Conservation (phyloP, 1,284 basidiomycete species). For the Rhodotorula sp. region DNA sequence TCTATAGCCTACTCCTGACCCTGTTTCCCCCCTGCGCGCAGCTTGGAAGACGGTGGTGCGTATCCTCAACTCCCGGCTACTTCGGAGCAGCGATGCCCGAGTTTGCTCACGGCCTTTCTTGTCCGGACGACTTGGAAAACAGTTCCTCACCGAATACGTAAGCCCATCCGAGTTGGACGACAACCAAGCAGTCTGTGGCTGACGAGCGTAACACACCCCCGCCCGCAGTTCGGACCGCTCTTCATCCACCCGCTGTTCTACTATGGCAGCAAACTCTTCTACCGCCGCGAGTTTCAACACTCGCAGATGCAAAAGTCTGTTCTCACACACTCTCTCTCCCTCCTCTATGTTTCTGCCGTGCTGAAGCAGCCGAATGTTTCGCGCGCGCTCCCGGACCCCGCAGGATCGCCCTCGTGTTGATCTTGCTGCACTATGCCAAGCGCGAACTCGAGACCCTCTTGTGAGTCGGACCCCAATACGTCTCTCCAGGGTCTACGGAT, state of each 20-base stretch:
- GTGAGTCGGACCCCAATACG: too few species aligned
- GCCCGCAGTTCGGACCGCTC: constrained; percentile 75
- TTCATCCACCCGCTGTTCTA: constrained; percentile 88
- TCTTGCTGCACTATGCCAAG: constrained; percentile 86
- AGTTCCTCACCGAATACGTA: constrained; percentile 86
- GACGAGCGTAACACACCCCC: not conserved
- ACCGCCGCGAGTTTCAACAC: constrained; percentile 66
- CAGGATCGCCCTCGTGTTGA: constrained; percentile 67
- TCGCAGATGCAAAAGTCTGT: constrained; percentile 72
- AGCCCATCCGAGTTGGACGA: not conserved
- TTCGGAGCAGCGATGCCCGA: not conserved
- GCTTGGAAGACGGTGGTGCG: constrained; percentile 67
- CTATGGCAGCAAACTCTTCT: constrained; percentile 63
- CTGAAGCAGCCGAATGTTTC: too few species aligned
- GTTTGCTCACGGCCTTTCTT: not conserved
- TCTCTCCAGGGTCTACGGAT: too few species aligned
- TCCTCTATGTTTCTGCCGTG: constrained; percentile 33
- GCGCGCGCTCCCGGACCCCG: not conserved
- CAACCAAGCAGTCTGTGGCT: not conserved
- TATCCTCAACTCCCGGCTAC: not conserved
- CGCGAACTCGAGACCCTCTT: constrained; percentile 92
- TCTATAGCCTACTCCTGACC: not conserved
- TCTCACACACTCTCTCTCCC: not conserved
- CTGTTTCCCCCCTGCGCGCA: not conserved
- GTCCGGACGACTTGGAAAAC: not conserved